phyloP scores from a whole-genome alignment of 2,329 filamentous ascomycete species.

The Aspergillus quadrilineatus region DNA sequence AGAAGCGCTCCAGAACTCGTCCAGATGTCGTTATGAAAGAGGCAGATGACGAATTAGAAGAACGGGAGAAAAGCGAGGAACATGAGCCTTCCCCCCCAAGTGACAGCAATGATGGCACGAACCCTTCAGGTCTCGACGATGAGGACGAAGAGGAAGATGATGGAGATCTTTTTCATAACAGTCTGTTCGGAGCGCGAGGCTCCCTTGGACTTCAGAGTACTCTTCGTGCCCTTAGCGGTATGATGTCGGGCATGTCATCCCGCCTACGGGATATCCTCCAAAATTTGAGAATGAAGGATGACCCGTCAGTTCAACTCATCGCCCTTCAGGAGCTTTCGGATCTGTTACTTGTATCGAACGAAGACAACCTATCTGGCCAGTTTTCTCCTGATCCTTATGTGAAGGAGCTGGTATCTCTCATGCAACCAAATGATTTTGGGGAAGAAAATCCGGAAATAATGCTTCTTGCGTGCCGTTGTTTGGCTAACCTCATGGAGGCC shows the following conservation, averaged over 20 bases:
- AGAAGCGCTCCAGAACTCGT: conserved; percentile 56
- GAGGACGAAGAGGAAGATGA: conserved; percentile 60
- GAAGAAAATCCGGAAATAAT: conserved; percentile 96
- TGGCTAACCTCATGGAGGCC: conserved; percentile 97
- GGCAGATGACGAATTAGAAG: conserved; percentile 56
- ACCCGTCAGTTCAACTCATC: conserved; percentile 83
- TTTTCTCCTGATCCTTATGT: conserved; percentile 94
- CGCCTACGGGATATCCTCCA: conserved; percentile 74
- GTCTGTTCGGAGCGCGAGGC: conserved; percentile 64
- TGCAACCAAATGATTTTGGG: conserved; percentile 84
- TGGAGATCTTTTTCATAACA: conserved; percentile 60
- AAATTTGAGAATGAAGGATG: conserved; percentile 78
- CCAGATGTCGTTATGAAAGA: conserved; percentile 72
- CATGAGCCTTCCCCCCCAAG: conserved; percentile 60
- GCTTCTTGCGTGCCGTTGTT: conserved; percentile 90
- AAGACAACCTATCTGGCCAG: conserved; percentile 92
- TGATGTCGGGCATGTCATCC: conserved; percentile 81
- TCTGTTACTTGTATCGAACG: conserved; percentile 88
- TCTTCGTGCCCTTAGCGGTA: conserved; percentile 81
- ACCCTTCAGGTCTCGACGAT: conserved; percentile 52
- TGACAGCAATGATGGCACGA: conserved; percentile 65
- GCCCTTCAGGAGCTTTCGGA: conserved; percentile 92
- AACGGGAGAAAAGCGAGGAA: conserved; percentile 45
- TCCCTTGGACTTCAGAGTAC: conserved; percentile 72
- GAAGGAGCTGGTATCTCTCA: conserved; percentile 86